Base-by-base conservation (phyloP, 352 stramenopile species). In the Pythium periplocum region DNA sequence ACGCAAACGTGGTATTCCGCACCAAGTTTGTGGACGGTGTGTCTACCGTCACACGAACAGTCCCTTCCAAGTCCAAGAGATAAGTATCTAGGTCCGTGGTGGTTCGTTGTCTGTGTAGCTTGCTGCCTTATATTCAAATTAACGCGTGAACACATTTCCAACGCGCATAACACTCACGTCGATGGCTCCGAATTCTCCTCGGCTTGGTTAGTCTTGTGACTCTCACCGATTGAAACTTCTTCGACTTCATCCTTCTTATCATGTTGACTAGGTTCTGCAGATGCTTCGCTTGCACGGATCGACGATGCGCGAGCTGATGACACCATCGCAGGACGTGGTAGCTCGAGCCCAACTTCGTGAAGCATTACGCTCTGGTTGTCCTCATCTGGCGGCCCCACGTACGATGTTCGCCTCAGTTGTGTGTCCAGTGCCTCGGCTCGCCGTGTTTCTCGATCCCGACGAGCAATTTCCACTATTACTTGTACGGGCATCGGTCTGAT, bases 1-100 rank as follows among this genome's bases (percentile, higher is more conserved):
- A 99, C 69, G 97, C 97, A 8, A 99, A 99, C 73, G 97, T 99
- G 4, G 98, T 99, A 48, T 99, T 99, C 80, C 83, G 96, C 47
- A 99, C 97, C 34, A 99, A 99, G 73, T 99, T 99, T 62, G 96
- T 99, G n/a, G 97, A 99, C 68, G 97, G 97, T 35, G 90, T 99
- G 38, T 99, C 96, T n/a, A 98, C 97, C 17, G 97, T 99, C 2
- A 89, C 89, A n/a, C 73, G 97, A 46, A 99, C 96, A 2, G 75
- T 93, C 41, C 84, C 84, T 4, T 64, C 62, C 12, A 90, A 88
- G 61, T 74, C 65, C 7, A 79, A 64, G 56, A 69, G 65, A 72
- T 72, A 76, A 67, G 40, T 31, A 50, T 32, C 31, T 48, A 48
- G 43, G 43, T 48, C 43, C 9, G 17, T 26, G 17, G 17, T 26